A percentile compares a stretch with the other conserved stretches of the same genome.
Conservation (phyloP, 2,329 filamentous ascomycete species). For the Fusarium siculi region DNA sequence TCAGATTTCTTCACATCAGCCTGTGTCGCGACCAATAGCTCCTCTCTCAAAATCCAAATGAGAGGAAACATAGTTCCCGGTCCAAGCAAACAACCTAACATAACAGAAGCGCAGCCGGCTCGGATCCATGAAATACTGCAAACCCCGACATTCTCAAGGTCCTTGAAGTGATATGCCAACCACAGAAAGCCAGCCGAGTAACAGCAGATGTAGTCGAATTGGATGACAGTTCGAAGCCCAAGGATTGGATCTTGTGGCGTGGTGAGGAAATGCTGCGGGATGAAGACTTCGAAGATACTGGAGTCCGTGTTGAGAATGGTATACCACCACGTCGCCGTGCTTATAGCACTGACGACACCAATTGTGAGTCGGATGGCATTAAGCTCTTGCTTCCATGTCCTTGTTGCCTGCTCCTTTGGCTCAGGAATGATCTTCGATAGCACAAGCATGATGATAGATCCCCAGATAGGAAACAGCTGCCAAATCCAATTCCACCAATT, state of each 20-base stretch:
- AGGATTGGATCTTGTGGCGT: conserved; percentile 20
- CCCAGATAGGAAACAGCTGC: conserved; percentile 46
- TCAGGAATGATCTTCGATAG: not conserved
- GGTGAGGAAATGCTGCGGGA: conserved; percentile 39
- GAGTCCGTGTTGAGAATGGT: conserved; percentile 1
- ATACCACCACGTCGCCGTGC: conserved; percentile 36
- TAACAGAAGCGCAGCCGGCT: not conserved
- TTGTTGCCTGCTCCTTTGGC: rapidly evolving
- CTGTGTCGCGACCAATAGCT: conserved; percentile 9
- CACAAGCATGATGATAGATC: conserved; percentile 28
- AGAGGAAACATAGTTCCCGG: conserved; percentile 32
- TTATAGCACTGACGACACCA: not conserved
- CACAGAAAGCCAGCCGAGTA: conserved; percentile 36
- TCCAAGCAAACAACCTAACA: conserved; percentile 8
- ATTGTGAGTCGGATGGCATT: conserved; percentile 6
- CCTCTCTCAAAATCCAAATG: conserved; percentile 35
- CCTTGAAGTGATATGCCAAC: conserved; percentile 38
- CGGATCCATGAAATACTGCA: conserved; percentile 18
- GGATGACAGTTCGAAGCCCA: conserved; percentile 37
- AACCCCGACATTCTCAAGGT: conserved; percentile 35
- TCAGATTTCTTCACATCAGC: not conserved
- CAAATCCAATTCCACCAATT: conserved; percentile 49
- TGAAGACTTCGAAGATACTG: conserved; percentile 25
- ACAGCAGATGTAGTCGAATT: conserved; percentile 45
- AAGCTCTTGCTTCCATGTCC: not conserved